Evolutionary conservation across 176 grass and related monocot species (phyloP).

Genomic region (Eragrostis curvula): DNA sequence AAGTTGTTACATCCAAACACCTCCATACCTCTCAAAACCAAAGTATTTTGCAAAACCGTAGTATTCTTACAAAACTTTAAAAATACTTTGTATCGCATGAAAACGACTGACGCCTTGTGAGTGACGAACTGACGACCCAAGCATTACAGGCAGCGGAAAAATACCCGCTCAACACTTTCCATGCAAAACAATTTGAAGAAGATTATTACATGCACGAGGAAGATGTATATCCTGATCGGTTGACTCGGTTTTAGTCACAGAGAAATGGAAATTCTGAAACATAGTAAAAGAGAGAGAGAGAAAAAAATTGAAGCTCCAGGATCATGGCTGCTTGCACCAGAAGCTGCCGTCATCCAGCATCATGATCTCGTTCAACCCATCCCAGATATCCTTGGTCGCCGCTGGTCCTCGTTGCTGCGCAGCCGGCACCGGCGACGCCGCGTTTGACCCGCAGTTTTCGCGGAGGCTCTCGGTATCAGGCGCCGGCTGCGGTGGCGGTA

Average conservation of each 20-base stretch:
- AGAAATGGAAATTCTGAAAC: neutral
- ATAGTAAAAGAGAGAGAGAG: neutral
- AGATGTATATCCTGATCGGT: neutral
- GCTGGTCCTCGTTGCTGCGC: neutral
- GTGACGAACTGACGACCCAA: neutral
- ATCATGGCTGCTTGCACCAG: constrained; percentile 51
- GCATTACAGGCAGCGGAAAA: neutral
- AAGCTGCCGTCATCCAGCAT: constrained; percentile 52
- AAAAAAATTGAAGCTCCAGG: neutral
- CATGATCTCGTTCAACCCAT: constrained; percentile 71
- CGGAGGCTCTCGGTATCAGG: neutral
- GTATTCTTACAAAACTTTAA: too few species aligned
- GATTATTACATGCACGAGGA: neutral
- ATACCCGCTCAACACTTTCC: neutral
- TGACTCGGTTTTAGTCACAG: neutral
- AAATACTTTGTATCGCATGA: too few species aligned
- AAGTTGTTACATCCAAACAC: too few species aligned
- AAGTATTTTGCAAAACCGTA: too few species aligned
- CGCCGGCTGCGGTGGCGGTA: neutral
- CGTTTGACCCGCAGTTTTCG: constrained; percentile 24
- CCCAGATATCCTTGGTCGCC: constrained; percentile 56
- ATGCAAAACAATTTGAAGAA: neutral
- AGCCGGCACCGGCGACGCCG: constrained; percentile 5
- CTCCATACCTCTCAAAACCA: too few species aligned
- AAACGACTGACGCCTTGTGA: too few species aligned